These are phyloP conservation scores for Circinella minor DNA, from an alignment of 371 early-diverging fungal genomes.

Conservation along the genomic window DNA sequence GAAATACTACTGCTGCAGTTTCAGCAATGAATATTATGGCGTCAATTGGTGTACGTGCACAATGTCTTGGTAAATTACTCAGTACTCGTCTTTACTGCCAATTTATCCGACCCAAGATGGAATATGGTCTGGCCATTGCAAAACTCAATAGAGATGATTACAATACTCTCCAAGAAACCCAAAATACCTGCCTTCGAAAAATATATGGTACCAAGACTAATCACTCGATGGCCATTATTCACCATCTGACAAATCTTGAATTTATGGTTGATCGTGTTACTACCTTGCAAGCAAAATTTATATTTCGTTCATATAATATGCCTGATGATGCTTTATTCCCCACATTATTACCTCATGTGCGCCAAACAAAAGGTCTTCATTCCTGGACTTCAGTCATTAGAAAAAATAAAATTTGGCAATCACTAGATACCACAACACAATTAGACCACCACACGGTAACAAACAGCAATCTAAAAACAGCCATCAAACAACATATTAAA, in stretches of 20 bases:
- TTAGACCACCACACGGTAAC: too few relatives aligned
- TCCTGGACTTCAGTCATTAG: neutral
- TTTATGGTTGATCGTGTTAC: slow-evolving; percentile 10
- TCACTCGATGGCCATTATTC: too few relatives aligned
- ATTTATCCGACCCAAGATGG: slow-evolving; percentile 23
- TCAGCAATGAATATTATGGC: slow-evolving; percentile 2
- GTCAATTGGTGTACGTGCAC: slow-evolving; percentile 1
- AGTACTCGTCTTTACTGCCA: slow-evolving; percentile 7
- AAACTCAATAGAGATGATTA: too few relatives aligned
- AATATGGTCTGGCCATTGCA: slow-evolving; percentile 17
- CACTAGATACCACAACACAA: neutral
- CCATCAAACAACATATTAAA: neutral
- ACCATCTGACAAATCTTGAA: slow-evolving; percentile 19
- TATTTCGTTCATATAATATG: neutral
- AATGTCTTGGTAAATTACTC: slow-evolving; percentile 9
- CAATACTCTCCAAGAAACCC: too few relatives aligned
- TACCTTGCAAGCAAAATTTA: slow-evolving; percentile 13
- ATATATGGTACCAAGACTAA: too few relatives aligned
- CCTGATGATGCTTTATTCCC: neutral
- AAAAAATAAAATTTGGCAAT: neutral
- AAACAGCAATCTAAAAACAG: neutral
- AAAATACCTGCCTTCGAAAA: too few relatives aligned
- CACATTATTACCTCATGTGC: neutral
- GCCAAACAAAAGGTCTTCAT: neutral
- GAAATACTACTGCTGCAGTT: neutral